phyloP scores from a whole-genome alignment of 2,329 filamentous ascomycete genomes.

The Paecilomyces variotii region DNA sequence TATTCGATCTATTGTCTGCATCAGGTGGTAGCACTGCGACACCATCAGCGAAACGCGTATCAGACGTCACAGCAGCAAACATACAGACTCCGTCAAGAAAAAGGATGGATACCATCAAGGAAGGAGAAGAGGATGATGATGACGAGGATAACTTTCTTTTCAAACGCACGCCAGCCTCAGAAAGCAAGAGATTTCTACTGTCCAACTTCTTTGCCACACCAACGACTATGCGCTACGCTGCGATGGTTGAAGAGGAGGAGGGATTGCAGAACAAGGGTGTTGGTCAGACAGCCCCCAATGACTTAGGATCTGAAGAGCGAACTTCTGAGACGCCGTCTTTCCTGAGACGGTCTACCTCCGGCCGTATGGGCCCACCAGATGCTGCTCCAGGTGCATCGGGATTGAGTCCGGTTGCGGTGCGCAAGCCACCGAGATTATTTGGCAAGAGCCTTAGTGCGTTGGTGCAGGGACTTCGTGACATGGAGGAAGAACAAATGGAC shows the following conservation, averaged over 20 bases:
- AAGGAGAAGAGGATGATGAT: slow-evolving; percentile 18
- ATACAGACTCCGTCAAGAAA: slow-evolving; percentile 32
- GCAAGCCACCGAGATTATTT: slow-evolving; percentile 27
- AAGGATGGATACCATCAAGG: slow-evolving; percentile 19
- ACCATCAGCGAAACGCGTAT: slow-evolving; percentile 21
- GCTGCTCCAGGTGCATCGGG: slow-evolving; percentile 9
- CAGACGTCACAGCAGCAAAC: slow-evolving; percentile 16
- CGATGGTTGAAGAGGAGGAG: slow-evolving; percentile 29
- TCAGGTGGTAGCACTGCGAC: slow-evolving; percentile 29
- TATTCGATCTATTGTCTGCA: slow-evolving; percentile 41
- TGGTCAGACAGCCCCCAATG: slow-evolving; percentile 2
- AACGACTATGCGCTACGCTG: slow-evolving; percentile 34
- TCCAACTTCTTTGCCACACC: slow-evolving; percentile 40
- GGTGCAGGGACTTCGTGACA: slow-evolving; percentile 31
- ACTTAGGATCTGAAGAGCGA: slow-evolving; percentile 7
- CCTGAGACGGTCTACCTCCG: slow-evolving; percentile 29
- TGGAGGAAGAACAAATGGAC: slow-evolving; percentile 34
- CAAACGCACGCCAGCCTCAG: slow-evolving; percentile 34
- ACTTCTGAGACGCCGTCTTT: slow-evolving; percentile 32
- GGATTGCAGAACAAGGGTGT: slow-evolving; percentile 7
- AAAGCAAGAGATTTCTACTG: slow-evolving; percentile 37
- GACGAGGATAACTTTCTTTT: slow-evolving; percentile 6
- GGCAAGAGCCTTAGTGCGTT: slow-evolving; percentile 32
- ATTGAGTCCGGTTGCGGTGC: slow-evolving; percentile 30
- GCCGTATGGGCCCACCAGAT: slow-evolving; percentile 14